A percentile compares a stretch with the other conserved stretches of the same genome.
These are phyloP conservation scores for Neoascochyta sp. DNA, from an alignment of 2,329 filamentous ascomycete genomes.

Conservation along the genomic window DNA sequence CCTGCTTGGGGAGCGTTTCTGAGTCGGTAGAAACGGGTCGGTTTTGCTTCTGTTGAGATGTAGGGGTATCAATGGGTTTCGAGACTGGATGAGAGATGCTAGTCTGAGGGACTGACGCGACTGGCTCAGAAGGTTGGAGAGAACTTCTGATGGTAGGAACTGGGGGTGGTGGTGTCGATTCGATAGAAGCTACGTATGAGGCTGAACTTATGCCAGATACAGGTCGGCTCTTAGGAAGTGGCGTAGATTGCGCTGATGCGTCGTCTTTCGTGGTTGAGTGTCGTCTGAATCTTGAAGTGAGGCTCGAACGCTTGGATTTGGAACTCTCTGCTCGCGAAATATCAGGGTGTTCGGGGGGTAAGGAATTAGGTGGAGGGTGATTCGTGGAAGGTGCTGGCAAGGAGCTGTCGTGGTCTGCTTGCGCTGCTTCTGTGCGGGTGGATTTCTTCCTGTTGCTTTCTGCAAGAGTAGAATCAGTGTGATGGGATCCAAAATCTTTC, in stretches of 20 bases:
- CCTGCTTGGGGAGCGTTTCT: neutral
- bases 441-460: constrained; percentile 17
- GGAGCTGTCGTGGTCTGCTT: constrained; percentile 5
- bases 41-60: no score
- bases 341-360: constrained; percentile 2
- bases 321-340: constrained; percentile 2
- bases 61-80: neutral
- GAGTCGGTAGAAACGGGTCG: no score
- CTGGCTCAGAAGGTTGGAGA: neutral
- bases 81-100: neutral
- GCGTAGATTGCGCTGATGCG: neutral
- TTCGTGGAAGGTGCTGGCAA: constrained; percentile 9
- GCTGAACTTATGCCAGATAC: neutral
- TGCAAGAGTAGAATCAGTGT: constrained; percentile 6
- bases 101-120: neutral
- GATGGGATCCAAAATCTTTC: neutral
- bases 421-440: constrained; percentile 6
- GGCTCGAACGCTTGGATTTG: constrained; percentile 4
- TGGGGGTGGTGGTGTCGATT: neutral
- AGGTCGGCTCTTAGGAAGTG: neutral
- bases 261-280: constrained; percentile 2
- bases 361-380: neutral
- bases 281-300: constrained; percentile 6
- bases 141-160: no score
- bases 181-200: no score